Percentiles rank a stretch among this genome's conserved stretches.
Evolutionary conservation across 805 yeast species (phyloP).

Genomic region (Ogataea salicorniae): DNA sequence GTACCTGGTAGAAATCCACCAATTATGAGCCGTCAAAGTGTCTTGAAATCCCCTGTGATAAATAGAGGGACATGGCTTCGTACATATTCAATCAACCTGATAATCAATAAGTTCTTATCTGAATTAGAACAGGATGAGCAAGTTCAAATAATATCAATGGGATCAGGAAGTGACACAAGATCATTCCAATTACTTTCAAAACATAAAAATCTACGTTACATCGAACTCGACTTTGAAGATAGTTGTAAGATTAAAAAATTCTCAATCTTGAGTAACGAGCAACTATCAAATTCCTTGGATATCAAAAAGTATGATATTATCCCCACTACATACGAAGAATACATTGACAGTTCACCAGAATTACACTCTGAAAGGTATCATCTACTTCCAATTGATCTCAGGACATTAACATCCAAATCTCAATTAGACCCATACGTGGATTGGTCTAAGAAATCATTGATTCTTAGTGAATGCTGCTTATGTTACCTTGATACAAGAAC

Average conservation of each 20-base stretch:
- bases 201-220: conserved; percentile 34
- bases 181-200: conserved; percentile 44
- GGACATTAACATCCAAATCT: conserved; percentile 25
- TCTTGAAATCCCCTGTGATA: conserved; percentile 53
- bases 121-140: conserved; percentile 14
- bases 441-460: conserved; percentile 45
- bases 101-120: conserved; percentile 38
- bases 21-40: conserved; percentile 1
- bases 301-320: conserved; percentile 2
- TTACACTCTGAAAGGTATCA: conserved; percentile 42
- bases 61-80: conserved; percentile 68
- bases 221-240: conserved; percentile 62
- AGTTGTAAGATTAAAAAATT: conserved; percentile 47
- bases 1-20: background rate
- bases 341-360: conserved; percentile 23
- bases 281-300: conserved; percentile 27
- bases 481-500: conserved; percentile 58
- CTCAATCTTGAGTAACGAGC: conserved; percentile 34
- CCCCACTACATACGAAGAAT: conserved; percentile 17
- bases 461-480: conserved; percentile 71
- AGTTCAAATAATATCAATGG: conserved; percentile 62
- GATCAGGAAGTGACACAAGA: conserved; percentile 78
- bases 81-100: conserved; percentile 45
- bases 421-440: conserved; percentile 15
- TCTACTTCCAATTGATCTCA: conserved; percentile 50